Percentiles rank a stretch among this genome's conserved stretches.
These are phyloP conservation scores for Isochrysis galbana DNA, from an alignment of 78 protist genomes.

Conservation along the genomic window DNA sequence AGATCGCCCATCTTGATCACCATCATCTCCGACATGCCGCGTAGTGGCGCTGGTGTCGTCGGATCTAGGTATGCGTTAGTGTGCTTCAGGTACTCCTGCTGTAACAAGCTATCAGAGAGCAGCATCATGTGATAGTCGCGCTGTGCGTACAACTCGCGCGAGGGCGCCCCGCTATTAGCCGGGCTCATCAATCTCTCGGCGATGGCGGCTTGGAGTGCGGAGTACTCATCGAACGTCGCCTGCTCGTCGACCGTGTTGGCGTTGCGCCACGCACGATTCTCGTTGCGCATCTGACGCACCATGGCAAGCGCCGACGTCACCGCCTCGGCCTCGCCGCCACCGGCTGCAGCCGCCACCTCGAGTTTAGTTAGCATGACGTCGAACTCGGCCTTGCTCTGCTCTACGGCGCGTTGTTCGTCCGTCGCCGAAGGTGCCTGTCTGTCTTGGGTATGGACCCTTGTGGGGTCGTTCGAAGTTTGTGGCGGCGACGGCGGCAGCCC, in stretches of 20 bases:
- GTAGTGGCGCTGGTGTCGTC: neutral
- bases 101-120: neutral
- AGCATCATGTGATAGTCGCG: neutral
- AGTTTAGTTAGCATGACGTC: neutral
- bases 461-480: no score
- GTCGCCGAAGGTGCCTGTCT: no score
- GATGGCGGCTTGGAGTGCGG: neutral
- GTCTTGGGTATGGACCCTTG: no score
- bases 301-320: neutral
- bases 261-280: neutral
- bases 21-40: constrained; percentile 2
- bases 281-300: neutral
- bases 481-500: no score
- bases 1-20: constrained; percentile 7
- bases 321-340: neutral
- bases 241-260: neutral
- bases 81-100: neutral
- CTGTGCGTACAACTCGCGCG: neutral
- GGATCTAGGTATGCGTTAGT: neutral
- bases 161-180: neutral
- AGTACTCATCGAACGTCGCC: neutral
- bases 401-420: no score
- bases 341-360: neutral
- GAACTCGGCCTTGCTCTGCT: neutral
- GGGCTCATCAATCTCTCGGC: neutral